These are phyloP conservation scores for Aspergillus taichungensis DNA, from an alignment of 495 filamentous ascomycete species.

Conservation along the genomic window DNA sequence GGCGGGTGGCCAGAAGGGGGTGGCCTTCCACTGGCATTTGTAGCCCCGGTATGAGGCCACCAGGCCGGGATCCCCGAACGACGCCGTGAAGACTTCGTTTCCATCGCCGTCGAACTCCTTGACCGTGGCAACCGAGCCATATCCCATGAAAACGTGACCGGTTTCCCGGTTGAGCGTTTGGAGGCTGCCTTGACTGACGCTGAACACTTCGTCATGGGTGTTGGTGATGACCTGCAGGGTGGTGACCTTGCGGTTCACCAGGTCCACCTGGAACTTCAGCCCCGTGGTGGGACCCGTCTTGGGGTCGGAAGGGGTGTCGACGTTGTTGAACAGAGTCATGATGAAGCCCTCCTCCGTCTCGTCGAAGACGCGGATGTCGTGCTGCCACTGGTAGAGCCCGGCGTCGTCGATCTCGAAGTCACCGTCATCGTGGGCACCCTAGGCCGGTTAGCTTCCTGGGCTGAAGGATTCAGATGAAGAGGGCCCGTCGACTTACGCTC, in stretches of 20 bases:
- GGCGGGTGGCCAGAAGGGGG: constrained; percentile 28
- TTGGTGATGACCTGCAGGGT: constrained; percentile 26
- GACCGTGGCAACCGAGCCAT: constrained; percentile 40
- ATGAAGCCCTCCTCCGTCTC: constrained; percentile 21
- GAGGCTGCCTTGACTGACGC: constrained; percentile 40
- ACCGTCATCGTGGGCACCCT: constrained; percentile 30
- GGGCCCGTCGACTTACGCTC: constrained; percentile 15
- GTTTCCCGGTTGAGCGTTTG: constrained; percentile 29
- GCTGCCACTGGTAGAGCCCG: constrained; percentile 38
- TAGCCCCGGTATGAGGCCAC: constrained; percentile 36
- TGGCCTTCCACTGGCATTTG: constrained; percentile 32
- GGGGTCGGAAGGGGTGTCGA: constrained; percentile 20
- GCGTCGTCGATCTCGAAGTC: constrained; percentile 32
- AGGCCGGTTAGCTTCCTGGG: constrained; percentile 6
- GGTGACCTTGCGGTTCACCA: constrained; percentile 30
- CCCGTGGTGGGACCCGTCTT: constrained; percentile 22
- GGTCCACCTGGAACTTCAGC: constrained; percentile 30
- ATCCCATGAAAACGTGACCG: constrained; percentile 38
- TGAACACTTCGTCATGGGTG: constrained; percentile 26
- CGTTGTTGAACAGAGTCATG: constrained; percentile 27
- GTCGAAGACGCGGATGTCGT: constrained; percentile 32
- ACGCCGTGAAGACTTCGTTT: constrained; percentile 25
- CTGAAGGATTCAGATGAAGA: background rate
- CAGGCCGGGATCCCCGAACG: constrained; percentile 28
- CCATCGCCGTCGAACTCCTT: constrained; percentile 36